Evolutionary conservation across 441 rosid genomes (phyloP), one percentile per base, ranked within the genome.

Genomic region (Francoa sonchifolia): DNA sequence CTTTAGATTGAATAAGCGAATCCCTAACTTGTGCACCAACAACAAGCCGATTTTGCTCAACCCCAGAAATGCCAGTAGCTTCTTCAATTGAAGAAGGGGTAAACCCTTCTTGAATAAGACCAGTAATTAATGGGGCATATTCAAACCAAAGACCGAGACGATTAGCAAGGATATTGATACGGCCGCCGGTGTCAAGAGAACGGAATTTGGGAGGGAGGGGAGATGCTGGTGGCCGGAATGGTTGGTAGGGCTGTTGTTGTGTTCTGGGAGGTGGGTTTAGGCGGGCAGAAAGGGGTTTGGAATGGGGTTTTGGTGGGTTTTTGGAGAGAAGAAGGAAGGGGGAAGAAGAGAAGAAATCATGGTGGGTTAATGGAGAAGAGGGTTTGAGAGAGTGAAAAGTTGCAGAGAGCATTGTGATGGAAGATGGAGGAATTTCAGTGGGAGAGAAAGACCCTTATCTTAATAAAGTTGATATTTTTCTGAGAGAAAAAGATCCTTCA

Each of bases 191-290:
- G 62, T 82, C 94, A 30, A 84, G 88, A 40, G 72, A 49, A 12
- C 69, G 72, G 70, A 62, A 84, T 3, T 76, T 19, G 0, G 74
- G 1, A 1, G 97, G 95, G 1, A 88, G 28, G 6, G 84, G 84
- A 11, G 95, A 65, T 0, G 84, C 73, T 0, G 97, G 93, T n/a
- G 97, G 95, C 4, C 82, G 65, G 61, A 80, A 87, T 3, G 97
- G 95, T 21, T 83, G 97, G 69, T 87, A 87, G 8, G 69, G 55
- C 9, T 71, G 58, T 28, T 45, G 73, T 9, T 54, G n/a, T n/a
- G n/a, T n/a, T n/a, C n/a, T 45, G 5, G 52, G 2, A 30, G 56
- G 29, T 6, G 51, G 44, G 35, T 32, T 32, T 15, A 15, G 34
- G 34, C 13, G n/a, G 1, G 6, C 14, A 1, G 34, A 9, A 35